Percentiles rank a stretch among this genome's conserved stretches.
phyloP scores from a whole-genome alignment of 345 rosid species.

The Rhodomyrtus tomentosa region DNA sequence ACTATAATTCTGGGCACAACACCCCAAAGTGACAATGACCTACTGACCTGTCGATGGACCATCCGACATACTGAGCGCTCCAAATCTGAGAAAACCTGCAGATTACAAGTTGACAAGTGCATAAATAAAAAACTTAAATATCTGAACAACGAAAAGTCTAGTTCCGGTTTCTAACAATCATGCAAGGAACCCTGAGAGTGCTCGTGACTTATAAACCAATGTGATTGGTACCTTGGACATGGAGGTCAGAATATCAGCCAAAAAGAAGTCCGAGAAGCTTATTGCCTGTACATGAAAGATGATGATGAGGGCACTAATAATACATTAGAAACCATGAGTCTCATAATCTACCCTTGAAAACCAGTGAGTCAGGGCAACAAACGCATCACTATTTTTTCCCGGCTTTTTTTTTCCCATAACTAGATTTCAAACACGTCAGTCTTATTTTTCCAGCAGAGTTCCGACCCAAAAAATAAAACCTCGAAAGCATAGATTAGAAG shows the following conservation, averaged over 20 bases:
- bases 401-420: not conserved
- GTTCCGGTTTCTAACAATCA: not conserved
- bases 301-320: not conserved
- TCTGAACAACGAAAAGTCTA: not conserved
- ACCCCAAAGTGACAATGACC: not conserved
- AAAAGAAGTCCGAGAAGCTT: slow-evolving; percentile 78
- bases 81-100: slow-evolving; percentile 89
- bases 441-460: not conserved
- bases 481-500: not conserved
- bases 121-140: not conserved
- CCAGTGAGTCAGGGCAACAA: not conserved
- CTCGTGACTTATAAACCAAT: not conserved
- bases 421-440: not conserved
- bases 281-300: slow-evolving; percentile 42
- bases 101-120: not conserved
- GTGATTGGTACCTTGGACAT: slow-evolving; percentile 68
- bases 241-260: slow-evolving; percentile 91
- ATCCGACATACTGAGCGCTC: slow-evolving; percentile 95
- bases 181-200: not conserved
- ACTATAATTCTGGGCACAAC: not conserved
- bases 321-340: not conserved
- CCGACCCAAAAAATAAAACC: not conserved
- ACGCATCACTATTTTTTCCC: not conserved
- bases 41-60: slow-evolving; percentile 84
- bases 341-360: not conserved